These are phyloP conservation scores for Ajuga chamaepitys DNA, from an alignment of 257 asterid genomes.

Conservation along the genomic window DNA sequence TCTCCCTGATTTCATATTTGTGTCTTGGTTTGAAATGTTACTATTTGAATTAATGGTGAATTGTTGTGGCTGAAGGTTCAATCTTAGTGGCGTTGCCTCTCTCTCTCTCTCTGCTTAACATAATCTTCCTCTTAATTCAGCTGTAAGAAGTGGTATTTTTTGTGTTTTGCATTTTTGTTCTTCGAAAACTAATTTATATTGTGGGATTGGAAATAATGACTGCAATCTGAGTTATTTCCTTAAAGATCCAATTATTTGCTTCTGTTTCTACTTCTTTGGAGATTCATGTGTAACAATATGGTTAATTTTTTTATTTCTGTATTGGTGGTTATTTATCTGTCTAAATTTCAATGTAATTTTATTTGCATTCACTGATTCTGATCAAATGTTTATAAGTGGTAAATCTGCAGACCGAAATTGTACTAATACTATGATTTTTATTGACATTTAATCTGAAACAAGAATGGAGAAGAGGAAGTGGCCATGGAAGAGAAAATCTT, in stretches of 20 bases:
- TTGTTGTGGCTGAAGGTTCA: background rate
- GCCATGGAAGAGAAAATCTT: conserved; percentile 64
- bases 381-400: conserved; percentile 1
- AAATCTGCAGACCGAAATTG: conserved; percentile 23
- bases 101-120: background rate
- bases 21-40: background rate
- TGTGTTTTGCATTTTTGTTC: background rate
- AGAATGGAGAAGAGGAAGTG: conserved; percentile 71
- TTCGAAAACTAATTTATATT: background rate
- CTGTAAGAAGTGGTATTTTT: background rate
- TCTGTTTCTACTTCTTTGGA: no score
- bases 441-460: conserved; percentile 2
- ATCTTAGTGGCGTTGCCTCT: background rate
- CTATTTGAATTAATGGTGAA: background rate
- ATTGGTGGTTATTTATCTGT: background rate
- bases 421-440: background rate
- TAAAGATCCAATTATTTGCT: background rate
- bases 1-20: background rate
- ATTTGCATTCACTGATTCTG: background rate
- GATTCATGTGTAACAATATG: background rate
- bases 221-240: conserved; percentile 5
- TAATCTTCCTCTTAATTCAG: background rate
- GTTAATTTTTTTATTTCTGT: background rate
- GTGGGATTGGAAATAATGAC: conserved; percentile 20
- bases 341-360: background rate